A percentile compares a stretch with the other conserved stretches of the same genome.
These are phyloP conservation scores for Pseudoscleropodium purum DNA, from an alignment of 225 moss, liverwort and hornwort species.

Conservation along the genomic window DNA sequence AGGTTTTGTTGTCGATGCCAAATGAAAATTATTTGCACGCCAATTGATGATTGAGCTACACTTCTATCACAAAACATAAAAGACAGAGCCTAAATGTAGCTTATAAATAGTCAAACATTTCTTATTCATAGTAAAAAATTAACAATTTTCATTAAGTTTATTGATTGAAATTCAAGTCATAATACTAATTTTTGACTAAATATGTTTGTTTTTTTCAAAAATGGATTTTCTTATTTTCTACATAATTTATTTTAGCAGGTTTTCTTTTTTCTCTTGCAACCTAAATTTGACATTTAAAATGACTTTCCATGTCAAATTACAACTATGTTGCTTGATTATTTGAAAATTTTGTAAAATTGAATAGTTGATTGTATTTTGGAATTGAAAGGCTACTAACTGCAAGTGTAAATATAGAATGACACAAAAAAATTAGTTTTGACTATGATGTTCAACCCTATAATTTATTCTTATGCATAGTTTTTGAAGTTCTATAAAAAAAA, in stretches of 20 bases:
- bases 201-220: background rate
- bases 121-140: background rate
- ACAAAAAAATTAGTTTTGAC: background rate
- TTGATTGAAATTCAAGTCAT: background rate
- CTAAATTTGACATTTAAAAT: background rate
- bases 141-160: background rate
- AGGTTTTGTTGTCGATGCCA: background rate
- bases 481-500: too few species aligned
- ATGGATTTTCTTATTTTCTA: rapidly evolving
- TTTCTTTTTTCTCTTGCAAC: background rate
- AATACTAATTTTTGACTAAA: background rate
- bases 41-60: background rate
- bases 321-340: rapidly evolving
- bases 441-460: background rate
- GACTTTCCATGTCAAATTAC: background rate
- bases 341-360: background rate
- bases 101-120: background rate
- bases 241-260: background rate
- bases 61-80: rapidly evolving
- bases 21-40: background rate
- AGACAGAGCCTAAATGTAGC: background rate
- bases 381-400: background rate
- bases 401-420: background rate
- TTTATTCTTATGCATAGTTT: too few species aligned
- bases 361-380: background rate